Evolutionary conservation across 345 rosid species (phyloP).

Genomic region (Pseudoturritis turrita): DNA sequence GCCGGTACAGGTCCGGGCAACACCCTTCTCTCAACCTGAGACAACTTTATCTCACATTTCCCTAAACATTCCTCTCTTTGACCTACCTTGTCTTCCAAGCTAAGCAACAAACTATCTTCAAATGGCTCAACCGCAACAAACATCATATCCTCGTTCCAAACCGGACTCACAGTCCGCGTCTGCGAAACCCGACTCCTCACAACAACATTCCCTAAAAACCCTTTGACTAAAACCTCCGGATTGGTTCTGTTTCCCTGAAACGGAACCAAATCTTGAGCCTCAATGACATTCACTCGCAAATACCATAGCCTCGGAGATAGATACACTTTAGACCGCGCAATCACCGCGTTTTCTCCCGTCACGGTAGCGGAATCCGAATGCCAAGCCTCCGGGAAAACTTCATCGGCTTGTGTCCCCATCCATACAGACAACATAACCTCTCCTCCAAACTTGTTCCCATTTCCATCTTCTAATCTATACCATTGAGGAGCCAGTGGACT

Average conservation of each 20-base stretch:
- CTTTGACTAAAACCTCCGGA: conserved; percentile 43
- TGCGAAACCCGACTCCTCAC: conserved; percentile 29
- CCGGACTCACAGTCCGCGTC: conserved; percentile 19
- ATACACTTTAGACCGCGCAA: conserved; percentile 30
- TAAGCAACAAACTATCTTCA: conserved; percentile 38
- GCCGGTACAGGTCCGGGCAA: conserved; percentile 23
- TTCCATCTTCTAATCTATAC: conserved; percentile 36
- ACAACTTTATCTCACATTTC: conserved; percentile 37
- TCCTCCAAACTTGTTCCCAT: conserved; percentile 25
- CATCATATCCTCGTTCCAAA: conserved; percentile 40
- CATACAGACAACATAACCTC: conserved; percentile 45
- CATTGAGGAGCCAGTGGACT: conserved; percentile 39
- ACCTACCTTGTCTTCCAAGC: conserved; percentile 32
- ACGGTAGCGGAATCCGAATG: conserved; percentile 29
- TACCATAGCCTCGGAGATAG: conserved; percentile 44
- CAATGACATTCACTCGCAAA: conserved; percentile 37
- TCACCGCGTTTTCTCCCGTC: conserved; percentile 21
- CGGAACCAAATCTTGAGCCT: conserved; percentile 47
- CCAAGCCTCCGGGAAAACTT: conserved; percentile 43
- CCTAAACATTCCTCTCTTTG: conserved; percentile 39
- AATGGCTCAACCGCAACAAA: conserved; percentile 41
- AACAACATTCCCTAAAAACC: conserved; percentile 34
- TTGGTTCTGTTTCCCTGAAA: conserved; percentile 26
- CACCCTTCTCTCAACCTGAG: conserved; percentile 42
- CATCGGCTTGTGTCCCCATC: conserved; percentile 44